phyloP scores from a whole-genome alignment of 1,139 yeast species.

The Taiozyma sp. region DNA sequence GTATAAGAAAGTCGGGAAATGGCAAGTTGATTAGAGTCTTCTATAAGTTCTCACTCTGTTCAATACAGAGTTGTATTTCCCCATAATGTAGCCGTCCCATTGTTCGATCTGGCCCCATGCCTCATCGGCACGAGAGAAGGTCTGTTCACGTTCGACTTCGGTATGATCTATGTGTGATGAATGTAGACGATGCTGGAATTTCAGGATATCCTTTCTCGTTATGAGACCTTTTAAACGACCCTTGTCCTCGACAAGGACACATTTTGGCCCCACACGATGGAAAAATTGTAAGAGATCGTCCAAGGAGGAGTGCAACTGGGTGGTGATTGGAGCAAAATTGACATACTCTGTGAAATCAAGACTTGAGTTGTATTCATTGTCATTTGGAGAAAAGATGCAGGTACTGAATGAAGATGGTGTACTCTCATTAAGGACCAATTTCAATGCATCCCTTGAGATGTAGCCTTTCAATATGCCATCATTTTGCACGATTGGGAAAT shows the following conservation, averaged over 20 bases:
- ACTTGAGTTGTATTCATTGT: constrained; percentile 15
- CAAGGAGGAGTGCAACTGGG: constrained; percentile 50
- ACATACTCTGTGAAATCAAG: constrained; percentile 42
- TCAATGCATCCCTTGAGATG: constrained; percentile 18
- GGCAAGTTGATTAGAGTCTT: constrained; percentile 36
- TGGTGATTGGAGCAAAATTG: constrained; percentile 59
- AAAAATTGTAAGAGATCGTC: constrained; percentile 68
- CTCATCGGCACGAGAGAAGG: constrained; percentile 7
- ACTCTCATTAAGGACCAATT: constrained; percentile 4
- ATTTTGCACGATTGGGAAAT: constrained; percentile 49
- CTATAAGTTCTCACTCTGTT: neutral
- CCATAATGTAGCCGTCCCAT: neutral
- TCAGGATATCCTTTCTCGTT: constrained; percentile 63
- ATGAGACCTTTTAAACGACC: constrained; percentile 57
- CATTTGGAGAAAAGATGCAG: constrained; percentile 2
- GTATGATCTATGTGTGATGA: constrained; percentile 8
- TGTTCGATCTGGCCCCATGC: constrained; percentile 12
- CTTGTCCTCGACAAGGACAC: constrained; percentile 56
- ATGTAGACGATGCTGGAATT: constrained; percentile 32
- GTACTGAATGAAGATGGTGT: neutral
- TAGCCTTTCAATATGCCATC: constrained; percentile 19
- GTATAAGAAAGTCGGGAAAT: constrained; percentile 75
- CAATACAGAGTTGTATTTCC: neutral
- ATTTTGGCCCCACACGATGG: constrained; percentile 75
- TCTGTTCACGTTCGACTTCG: constrained; percentile 10